Conservation (phyloP, 768 basidiomycete genomes). For the Pleurotus citrinopileatus region DNA sequence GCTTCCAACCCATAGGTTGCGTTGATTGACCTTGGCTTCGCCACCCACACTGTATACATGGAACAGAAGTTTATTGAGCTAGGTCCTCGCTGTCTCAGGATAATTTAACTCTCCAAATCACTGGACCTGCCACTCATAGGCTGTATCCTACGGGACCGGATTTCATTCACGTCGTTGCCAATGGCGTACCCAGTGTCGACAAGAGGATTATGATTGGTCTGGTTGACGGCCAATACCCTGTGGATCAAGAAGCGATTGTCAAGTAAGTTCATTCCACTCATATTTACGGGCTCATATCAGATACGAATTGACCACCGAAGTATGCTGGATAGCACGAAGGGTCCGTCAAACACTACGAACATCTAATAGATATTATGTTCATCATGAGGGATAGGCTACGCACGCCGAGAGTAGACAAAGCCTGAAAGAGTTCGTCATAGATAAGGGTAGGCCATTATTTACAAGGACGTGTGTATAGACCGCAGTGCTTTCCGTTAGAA, state of each 20-base stretch:
- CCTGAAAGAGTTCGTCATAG: too few species aligned
- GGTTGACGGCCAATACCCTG: conserved; percentile 30
- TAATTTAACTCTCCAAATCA: conserved; percentile 28
- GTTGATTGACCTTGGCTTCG: conserved; percentile 39
- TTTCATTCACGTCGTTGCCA: conserved; percentile 30
- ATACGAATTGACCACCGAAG: too few species aligned
- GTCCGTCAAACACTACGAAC: too few species aligned
- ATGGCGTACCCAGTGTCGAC: conserved; percentile 30
- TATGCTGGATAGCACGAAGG: too few species aligned
- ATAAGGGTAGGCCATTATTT: too few species aligned
- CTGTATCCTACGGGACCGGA: conserved; percentile 40
- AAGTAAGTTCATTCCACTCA: not conserved
- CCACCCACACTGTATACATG: conserved; percentile 39
- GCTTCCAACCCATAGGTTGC: conserved; percentile 24
- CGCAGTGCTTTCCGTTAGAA: too few species aligned
- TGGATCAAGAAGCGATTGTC: conserved; percentile 14
- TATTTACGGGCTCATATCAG: too few species aligned
- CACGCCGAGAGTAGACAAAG: too few species aligned
- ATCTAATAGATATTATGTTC: too few species aligned
- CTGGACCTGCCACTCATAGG: conserved; percentile 32
- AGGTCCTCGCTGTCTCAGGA: conserved; percentile 26
- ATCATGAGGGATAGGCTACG: too few species aligned
- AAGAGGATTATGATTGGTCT: conserved; percentile 33
- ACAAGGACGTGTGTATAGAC: too few species aligned
- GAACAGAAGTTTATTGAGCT: conserved; percentile 36